A percentile compares a stretch with the other conserved stretches of the same genome.
These are phyloP conservation scores for Elongisporangium undulatum DNA, from an alignment of 352 stramenopile species.

Conservation along the genomic window DNA sequence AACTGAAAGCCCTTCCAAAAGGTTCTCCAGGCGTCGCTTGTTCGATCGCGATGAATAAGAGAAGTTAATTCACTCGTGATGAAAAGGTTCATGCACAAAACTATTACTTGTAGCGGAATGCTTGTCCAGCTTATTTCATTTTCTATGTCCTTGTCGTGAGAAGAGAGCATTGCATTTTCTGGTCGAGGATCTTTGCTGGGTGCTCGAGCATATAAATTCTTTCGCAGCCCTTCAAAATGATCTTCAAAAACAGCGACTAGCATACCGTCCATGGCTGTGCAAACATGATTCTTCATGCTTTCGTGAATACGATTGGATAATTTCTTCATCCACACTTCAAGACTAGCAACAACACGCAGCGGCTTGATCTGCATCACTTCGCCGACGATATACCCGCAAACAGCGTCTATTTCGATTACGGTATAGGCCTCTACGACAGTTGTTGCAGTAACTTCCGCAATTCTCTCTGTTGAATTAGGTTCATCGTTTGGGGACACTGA, in stretches of 20 bases:
- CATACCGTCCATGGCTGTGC: constrained; percentile 25
- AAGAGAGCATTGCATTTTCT: constrained; percentile 3
- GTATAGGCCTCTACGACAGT: not conserved
- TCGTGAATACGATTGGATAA: constrained; percentile 31
- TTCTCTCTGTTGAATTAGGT: not conserved
- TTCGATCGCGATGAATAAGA: constrained; percentile 36
- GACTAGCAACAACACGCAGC: constrained; percentile 32
- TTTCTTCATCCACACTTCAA: constrained; percentile 71
- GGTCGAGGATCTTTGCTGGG: not conserved
- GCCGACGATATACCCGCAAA: constrained; percentile 19
- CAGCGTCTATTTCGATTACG: constrained; percentile 33
- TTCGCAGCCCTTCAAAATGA: constrained; percentile 38
- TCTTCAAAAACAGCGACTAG: constrained; percentile 34
- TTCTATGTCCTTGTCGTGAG: constrained; percentile 3
- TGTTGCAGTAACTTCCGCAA: too few relatives aligned
- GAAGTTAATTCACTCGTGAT: constrained; percentile 45
- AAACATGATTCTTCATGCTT: constrained; percentile 29
- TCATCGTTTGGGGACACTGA: not conserved
- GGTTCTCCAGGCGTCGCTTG: constrained; percentile 24
- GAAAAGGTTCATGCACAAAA: constrained; percentile 54
- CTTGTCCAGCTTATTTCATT: constrained; percentile 21
- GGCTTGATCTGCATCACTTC: constrained; percentile 37
- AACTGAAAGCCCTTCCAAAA: constrained; percentile 44
- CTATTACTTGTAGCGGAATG: constrained; percentile 44
- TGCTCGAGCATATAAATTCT: constrained; percentile 5